Conservation (phyloP, 495 filamentous ascomycete species). For the Cercophora newfieldiana region DNA sequence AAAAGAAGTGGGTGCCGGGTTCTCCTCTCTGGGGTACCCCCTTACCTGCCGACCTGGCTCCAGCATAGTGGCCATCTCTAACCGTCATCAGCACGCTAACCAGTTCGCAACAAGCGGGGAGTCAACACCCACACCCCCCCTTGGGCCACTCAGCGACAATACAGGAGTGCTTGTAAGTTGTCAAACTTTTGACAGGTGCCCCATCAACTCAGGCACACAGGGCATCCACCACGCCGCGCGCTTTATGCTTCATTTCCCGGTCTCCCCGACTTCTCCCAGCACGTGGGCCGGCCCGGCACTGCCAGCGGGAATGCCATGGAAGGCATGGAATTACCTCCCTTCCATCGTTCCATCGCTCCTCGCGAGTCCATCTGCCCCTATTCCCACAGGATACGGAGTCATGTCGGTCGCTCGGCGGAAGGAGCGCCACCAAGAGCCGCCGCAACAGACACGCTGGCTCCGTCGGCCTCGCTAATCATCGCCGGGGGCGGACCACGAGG, state of each 20-base stretch:
- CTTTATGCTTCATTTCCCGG: background rate
- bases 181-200: conserved; percentile 7
- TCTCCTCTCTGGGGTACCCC: background rate
- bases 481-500: background rate
- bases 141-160: background rate
- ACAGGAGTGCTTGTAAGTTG: background rate
- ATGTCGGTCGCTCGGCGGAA: conserved; percentile 1
- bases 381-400: conserved; percentile 3
- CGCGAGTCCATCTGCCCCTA: background rate
- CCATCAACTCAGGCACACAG: background rate
- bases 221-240: no score
- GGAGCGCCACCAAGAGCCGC: background rate
- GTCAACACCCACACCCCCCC: background rate
- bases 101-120: background rate
- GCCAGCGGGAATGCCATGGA: background rate
- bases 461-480: background rate
- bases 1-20: background rate
- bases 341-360: background rate
- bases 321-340: background rate
- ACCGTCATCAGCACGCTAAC: conserved; percentile 2
- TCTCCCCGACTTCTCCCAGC: background rate
- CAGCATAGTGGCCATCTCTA: background rate
- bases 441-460: background rate
- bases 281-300: background rate
- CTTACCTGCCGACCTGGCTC: background rate